These are phyloP conservation scores for Nitzschia sp. DNA, from an alignment of 108 stramenopile genomes.

Conservation along the genomic window DNA sequence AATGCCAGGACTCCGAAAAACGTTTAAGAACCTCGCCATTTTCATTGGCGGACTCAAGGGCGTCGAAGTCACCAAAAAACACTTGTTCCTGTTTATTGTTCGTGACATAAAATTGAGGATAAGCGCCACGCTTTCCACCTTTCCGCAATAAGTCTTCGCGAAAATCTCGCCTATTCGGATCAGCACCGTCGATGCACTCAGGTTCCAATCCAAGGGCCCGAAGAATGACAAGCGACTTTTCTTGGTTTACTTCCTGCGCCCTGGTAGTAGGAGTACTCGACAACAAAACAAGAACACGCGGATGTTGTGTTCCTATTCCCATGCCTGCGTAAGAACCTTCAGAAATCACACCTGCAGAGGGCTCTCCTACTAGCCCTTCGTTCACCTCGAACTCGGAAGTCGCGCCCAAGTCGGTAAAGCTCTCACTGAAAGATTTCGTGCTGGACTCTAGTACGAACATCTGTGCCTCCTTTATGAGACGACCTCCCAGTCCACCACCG, in stretches of 20 bases:
- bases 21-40: background rate
- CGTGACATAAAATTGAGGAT: constrained; percentile 74
- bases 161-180: constrained; percentile 37
- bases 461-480: constrained; percentile 8
- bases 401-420: background rate
- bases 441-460: constrained; percentile 2
- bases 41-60: constrained; percentile 2
- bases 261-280: constrained; percentile 5
- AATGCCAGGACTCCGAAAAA: background rate
- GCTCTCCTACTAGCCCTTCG: background rate
- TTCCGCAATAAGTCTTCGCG: constrained; percentile 63
- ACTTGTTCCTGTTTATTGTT: background rate
- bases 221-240: background rate
- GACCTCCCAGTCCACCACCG: constrained; percentile 1
- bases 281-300: background rate
- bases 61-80: background rate
- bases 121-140: constrained; percentile 62
- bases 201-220: constrained; percentile 3
- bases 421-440: background rate
- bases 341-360: background rate
- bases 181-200: constrained; percentile 59
- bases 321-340: too few relatives aligned
- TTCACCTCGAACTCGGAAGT: background rate
- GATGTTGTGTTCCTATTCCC: too few relatives aligned
- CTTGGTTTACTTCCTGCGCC: background rate